phyloP scores from a whole-genome alignment of 306 rosid genomes.

The Betula pendula region DNA sequence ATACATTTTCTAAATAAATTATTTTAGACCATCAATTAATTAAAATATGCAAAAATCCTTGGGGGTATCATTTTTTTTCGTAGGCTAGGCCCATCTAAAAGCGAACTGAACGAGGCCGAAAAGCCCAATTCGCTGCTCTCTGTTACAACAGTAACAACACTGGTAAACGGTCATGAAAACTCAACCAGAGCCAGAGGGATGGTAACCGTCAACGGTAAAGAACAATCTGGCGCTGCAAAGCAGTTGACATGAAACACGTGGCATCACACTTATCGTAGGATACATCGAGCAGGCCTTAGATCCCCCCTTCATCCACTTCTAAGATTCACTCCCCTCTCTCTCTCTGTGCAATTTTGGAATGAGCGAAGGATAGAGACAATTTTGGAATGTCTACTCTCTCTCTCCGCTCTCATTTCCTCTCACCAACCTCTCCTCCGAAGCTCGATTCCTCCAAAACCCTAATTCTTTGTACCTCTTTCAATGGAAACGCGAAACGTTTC shows the following conservation, averaged over 20 bases:
- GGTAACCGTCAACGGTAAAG: too few species aligned
- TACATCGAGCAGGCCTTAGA: neutral
- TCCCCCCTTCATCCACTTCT: neutral
- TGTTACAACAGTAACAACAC: too few species aligned
- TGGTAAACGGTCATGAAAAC: too few species aligned
- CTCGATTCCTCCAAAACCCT: conserved; percentile 26
- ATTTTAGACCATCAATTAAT: too few species aligned
- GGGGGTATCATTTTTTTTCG: too few species aligned
- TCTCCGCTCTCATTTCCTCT: conserved; percentile 40
- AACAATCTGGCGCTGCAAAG: too few species aligned
- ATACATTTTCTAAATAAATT: too few species aligned
- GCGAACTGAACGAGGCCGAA: too few species aligned
- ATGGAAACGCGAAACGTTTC: conserved; percentile 27
- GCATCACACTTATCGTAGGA: neutral
- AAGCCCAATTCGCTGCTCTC: too few species aligned
- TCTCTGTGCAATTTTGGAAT: neutral
- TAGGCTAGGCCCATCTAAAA: too few species aligned
- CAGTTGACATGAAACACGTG: neutral
- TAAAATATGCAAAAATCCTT: too few species aligned
- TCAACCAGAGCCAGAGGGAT: too few species aligned
- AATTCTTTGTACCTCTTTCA: conserved; percentile 17
- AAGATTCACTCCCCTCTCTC: conserved; percentile 2
- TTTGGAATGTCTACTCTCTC: conserved; percentile 60
- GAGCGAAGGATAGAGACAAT: conserved; percentile 22
- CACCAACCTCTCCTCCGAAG: conserved; percentile 31